phyloP scores from a whole-genome alignment of 345 rosid species.

The Populus davidiana region DNA sequence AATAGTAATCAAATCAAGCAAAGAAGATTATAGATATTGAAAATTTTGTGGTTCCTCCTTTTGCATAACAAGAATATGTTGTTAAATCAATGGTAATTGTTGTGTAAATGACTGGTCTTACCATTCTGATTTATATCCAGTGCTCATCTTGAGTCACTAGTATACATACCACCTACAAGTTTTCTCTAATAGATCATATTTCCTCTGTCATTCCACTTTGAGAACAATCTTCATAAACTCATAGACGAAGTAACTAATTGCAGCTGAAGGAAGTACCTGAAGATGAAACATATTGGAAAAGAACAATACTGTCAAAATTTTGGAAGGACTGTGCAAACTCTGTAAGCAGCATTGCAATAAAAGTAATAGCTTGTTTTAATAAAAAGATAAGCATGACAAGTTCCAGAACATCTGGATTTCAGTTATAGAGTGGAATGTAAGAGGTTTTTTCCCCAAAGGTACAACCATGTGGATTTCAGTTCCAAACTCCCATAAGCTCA shows the following conservation, averaged over 20 bases:
- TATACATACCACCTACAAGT: constrained; percentile 13
- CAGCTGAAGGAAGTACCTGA: constrained; percentile 88
- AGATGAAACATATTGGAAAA: constrained; percentile 13
- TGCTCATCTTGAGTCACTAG: constrained; percentile 19
- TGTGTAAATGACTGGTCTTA: constrained; percentile 15
- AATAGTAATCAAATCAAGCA: constrained; percentile 6
- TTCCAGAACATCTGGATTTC: not conserved
- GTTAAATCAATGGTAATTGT: constrained; percentile 11
- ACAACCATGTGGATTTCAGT: not conserved
- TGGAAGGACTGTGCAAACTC: not conserved
- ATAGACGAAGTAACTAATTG: constrained; percentile 75
- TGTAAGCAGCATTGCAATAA: not conserved
- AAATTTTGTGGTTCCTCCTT: constrained; percentile 3
- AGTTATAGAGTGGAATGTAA: not conserved
- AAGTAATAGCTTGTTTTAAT: not conserved
- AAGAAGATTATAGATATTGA: not conserved
- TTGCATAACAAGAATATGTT: constrained; percentile 13
- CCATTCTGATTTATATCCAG: constrained; percentile 19
- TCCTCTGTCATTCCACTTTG: constrained; percentile 54
- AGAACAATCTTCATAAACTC: constrained; percentile 84
- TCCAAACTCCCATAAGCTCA: not conserved
- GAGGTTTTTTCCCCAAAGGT: not conserved
- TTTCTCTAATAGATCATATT: constrained; percentile 7
- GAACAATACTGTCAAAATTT: constrained; percentile 8
- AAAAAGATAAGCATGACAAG: not conserved